phyloP scores from a whole-genome alignment of 2,329 filamentous ascomycete species.

The Pyrenochaeta sp. region DNA sequence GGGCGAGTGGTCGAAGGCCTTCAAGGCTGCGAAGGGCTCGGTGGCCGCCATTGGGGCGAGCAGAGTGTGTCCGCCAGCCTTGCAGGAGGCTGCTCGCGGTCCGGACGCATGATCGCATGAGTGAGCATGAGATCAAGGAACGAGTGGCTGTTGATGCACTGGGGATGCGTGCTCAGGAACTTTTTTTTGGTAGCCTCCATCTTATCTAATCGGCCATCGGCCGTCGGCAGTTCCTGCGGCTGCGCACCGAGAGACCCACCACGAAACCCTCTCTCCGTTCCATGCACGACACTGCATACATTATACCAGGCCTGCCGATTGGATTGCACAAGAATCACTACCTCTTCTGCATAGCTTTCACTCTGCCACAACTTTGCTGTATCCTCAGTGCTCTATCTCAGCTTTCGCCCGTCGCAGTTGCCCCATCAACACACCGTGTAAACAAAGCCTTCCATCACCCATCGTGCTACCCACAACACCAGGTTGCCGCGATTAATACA shows the following conservation, averaged over 20 bases:
- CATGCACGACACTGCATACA: constrained; percentile 6
- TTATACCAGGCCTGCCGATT: constrained; percentile 3
- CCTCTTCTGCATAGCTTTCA: neutral
- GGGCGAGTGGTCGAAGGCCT: constrained; percentile 34
- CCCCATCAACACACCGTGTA: constrained; percentile 41
- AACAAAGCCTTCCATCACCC: constrained; percentile 28
- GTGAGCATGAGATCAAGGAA: constrained; percentile 44
- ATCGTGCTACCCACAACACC: constrained; percentile 7
- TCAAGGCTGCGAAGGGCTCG: constrained; percentile 31
- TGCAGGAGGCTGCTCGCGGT: constrained; percentile 53
- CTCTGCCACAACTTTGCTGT: neutral
- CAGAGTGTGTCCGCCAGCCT: constrained; percentile 43
- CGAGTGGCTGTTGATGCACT: constrained; percentile 15
- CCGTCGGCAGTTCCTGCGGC: constrained; percentile 14
- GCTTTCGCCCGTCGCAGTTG: constrained; percentile 23
- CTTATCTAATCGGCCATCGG: constrained; percentile 34
- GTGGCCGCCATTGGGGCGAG: constrained; percentile 26
- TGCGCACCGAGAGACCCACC: constrained; percentile 20
- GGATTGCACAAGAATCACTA: neutral
- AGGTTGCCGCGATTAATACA: constrained; percentile 7
- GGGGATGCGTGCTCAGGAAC: neutral
- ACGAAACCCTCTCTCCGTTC: constrained; percentile 3
- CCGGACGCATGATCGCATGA: constrained; percentile 61
- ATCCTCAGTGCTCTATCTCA: neutral
- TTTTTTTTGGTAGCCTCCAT: constrained; percentile 6